A percentile compares a stretch with the other conserved stretches of the same genome.
Conservation (phyloP, 1,139 yeast species). For the Sugiyamaella xylanicola region DNA sequence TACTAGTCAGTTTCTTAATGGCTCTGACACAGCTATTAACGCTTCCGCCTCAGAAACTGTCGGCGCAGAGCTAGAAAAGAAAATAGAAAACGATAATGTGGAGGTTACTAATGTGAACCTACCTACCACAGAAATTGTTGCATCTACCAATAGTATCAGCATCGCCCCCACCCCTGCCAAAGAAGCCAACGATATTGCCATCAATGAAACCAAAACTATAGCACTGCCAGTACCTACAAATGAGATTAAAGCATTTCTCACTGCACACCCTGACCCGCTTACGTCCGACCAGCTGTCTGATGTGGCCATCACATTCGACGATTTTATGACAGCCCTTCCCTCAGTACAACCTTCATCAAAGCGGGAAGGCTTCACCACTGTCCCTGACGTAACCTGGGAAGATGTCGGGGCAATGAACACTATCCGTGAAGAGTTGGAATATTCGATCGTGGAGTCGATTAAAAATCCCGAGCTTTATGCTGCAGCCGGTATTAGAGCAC, state of each 20-base stretch:
- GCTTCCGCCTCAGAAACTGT: too few species aligned
- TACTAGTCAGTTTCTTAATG: too few species aligned
- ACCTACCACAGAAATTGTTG: too few species aligned
- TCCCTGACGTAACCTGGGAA: constrained; percentile 96
- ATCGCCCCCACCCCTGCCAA: not conserved
- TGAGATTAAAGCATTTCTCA: constrained; percentile 50
- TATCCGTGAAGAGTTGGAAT: constrained; percentile 86
- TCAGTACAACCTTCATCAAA: constrained; percentile 96
- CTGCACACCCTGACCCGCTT: constrained; percentile 76
- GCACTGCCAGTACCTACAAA: constrained; percentile 1
- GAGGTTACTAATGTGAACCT: too few species aligned
- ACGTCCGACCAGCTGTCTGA: constrained; percentile 73
- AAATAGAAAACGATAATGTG: too few species aligned
- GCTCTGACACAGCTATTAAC: too few species aligned
- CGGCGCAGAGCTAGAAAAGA: too few species aligned
- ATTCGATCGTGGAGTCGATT: constrained; percentile 97
- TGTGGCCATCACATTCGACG: constrained; percentile 72
- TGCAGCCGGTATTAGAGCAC: constrained; percentile 92
- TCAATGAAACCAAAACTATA: not conserved
- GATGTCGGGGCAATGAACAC: constrained; percentile 87
- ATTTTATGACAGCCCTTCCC: constrained; percentile 83
- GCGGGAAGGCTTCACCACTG: constrained; percentile 98
- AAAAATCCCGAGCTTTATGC: constrained; percentile 87
- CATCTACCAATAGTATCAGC: not conserved
- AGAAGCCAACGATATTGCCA: not conserved